Conservation (phyloP, 495 filamentous ascomycete genomes). For the Elaphomyces granulatus region DNA sequence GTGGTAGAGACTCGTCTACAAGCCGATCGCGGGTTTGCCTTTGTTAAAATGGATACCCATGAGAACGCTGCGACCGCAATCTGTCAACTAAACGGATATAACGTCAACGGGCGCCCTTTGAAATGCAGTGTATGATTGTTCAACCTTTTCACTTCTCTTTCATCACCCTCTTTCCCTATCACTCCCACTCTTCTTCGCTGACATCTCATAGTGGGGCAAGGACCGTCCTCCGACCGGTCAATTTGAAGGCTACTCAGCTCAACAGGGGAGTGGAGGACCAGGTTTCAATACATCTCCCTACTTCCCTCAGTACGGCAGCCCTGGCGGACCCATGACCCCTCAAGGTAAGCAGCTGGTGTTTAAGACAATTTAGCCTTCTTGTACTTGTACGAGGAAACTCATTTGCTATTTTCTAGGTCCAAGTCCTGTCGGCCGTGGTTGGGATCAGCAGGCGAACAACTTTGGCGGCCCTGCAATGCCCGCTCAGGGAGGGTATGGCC, state of each 20-base stretch:
- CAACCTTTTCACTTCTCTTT: conserved; percentile 20
- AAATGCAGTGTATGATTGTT: conserved; percentile 87
- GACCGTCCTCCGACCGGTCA: conserved; percentile 85
- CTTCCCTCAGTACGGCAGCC: conserved; percentile 78
- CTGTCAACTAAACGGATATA: conserved; percentile 91
- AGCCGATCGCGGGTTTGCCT: conserved; percentile 93
- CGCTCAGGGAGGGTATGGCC: conserved; percentile 39
- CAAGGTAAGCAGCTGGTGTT: conserved; percentile 46
- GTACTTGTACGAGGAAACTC: too few relatives aligned
- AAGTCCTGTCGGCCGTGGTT: conserved; percentile 45
- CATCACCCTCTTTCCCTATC: background rate
- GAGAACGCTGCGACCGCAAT: conserved; percentile 98
- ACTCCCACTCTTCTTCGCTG: background rate
- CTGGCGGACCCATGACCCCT: conserved; percentile 61
- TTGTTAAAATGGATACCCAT: conserved; percentile 98
- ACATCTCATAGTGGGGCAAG: conserved; percentile 73
- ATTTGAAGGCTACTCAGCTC: conserved; percentile 70
- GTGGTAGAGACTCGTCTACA: conserved; percentile 96
- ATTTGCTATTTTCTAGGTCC: conserved; percentile 27
- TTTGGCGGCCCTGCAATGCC: conserved; percentile 44
- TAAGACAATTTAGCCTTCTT: too few relatives aligned
- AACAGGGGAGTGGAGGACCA: conserved; percentile 34
- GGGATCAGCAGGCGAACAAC: conserved; percentile 45
- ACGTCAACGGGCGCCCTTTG: conserved; percentile 90
- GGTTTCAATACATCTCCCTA: conserved; percentile 60